Evolutionary conservation across 257 asterid genomes (phyloP).

Genomic region (Dorcoceras hygrometricum): DNA sequence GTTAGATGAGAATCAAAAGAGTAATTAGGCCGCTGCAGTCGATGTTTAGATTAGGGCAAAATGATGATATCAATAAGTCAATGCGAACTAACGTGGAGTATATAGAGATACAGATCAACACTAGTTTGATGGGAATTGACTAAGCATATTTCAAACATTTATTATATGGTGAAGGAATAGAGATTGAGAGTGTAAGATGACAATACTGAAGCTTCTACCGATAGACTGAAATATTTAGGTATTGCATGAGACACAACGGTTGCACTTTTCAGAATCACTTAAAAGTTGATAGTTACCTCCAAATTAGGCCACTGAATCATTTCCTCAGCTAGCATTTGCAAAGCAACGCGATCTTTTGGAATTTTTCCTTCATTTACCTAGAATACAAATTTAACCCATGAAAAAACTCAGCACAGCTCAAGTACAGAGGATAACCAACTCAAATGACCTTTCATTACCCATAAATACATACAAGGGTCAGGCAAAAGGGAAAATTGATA

Average conservation of each 20-base stretch:
- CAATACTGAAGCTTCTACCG: neutral
- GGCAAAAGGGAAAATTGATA: neutral
- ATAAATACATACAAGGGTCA: no score
- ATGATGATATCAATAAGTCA: neutral
- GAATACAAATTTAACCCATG: conserved; percentile 14
- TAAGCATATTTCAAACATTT: neutral
- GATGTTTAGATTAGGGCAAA: neutral
- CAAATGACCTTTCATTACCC: neutral
- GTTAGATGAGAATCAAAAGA: no score
- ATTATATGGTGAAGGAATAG: neutral
- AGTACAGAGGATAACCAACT: conserved; percentile 18
- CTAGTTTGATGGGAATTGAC: neutral
- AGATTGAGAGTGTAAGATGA: neutral
- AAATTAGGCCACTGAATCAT: conserved; percentile 88
- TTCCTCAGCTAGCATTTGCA: conserved; percentile 87
- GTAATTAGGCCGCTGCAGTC: neutral
- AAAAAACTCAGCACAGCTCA: conserved; percentile 16
- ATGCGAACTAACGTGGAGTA: neutral
- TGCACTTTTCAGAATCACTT: conserved; percentile 2
- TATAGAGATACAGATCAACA: neutral
- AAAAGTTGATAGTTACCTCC: conserved; percentile 49
- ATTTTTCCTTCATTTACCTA: conserved; percentile 83
- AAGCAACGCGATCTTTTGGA: conserved; percentile 61
- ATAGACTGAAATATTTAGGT: neutral
- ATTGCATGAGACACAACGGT: neutral